Evolutionary conservation across 169 alveolate species (phyloP).

Genomic region (Cryptosporidium baileyi): DNA sequence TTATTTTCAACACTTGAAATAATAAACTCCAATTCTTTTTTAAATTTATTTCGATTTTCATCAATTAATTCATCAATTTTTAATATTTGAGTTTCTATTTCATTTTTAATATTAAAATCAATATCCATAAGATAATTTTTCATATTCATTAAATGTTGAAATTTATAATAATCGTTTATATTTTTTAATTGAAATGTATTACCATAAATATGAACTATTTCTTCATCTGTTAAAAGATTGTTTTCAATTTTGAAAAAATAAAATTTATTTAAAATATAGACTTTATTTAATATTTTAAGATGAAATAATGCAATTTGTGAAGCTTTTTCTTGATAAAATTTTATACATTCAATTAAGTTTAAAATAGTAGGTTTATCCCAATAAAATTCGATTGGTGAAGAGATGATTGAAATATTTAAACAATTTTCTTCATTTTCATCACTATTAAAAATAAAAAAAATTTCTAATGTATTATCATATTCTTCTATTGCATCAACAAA

Average conservation of each 20-base stretch:
- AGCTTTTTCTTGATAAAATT: slow-evolving; percentile 8
- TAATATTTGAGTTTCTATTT: neutral
- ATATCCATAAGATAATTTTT: neutral
- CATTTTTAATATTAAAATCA: neutral
- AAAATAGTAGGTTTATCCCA: slow-evolving; percentile 66
- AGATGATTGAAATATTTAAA: slow-evolving; percentile 11
- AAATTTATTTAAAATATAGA: slow-evolving; percentile 4
- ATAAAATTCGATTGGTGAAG: slow-evolving; percentile 54
- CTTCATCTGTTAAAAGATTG: neutral
- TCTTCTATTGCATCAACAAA: slow-evolving; percentile 66
- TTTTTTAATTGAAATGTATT: neutral
- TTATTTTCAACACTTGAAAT: neutral
- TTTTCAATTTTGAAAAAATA: neutral
- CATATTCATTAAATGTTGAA: slow-evolving; percentile 15
- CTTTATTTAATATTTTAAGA: neutral
- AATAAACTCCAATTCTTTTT: neutral
- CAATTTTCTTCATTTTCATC: neutral
- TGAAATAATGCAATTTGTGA: neutral
- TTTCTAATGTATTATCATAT: slow-evolving; percentile 50
- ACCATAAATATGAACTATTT: slow-evolving; percentile 18
- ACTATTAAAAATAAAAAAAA: neutral
- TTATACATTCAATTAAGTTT: slow-evolving; percentile 6
- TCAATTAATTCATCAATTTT: neutral
- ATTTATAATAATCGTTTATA: neutral
- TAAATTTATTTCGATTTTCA: neutral